phyloP scores from a whole-genome alignment of 345 rosid species.

The Eucalyptus cloeziana region DNA sequence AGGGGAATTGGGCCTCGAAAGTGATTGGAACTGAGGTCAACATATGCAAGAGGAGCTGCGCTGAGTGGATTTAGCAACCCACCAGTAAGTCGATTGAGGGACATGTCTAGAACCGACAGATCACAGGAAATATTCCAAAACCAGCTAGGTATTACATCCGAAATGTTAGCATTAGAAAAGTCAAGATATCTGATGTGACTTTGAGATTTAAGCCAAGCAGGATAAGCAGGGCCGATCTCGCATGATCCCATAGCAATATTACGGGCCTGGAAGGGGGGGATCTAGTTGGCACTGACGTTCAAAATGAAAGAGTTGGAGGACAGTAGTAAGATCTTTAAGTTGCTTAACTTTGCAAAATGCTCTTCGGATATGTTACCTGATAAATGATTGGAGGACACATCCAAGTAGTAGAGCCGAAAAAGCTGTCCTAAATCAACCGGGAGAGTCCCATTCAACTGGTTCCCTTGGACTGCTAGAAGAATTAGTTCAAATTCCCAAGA shows the following conservation, averaged over 20 bases:
- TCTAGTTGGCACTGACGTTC: too few species aligned
- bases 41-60: slow-evolving; percentile 9
- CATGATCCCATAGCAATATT: too few species aligned
- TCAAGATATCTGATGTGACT: neutral
- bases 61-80: neutral
- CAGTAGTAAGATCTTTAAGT: too few species aligned
- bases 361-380: slow-evolving; percentile 9
- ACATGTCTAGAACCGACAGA: slow-evolving; percentile 8
- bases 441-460: slow-evolving; percentile 25
- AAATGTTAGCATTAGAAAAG: slow-evolving; percentile 28
- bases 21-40: slow-evolving; percentile 18
- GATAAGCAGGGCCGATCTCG: too few species aligned
- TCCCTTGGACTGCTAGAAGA: too few species aligned
- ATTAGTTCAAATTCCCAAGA: slow-evolving; percentile 16
- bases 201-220: slow-evolving; percentile 29
- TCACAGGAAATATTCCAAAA: slow-evolving; percentile 29
- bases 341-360: slow-evolving; percentile 13
- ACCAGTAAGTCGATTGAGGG: neutral
- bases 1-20: slow-evolving; percentile 10
- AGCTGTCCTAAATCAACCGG: slow-evolving; percentile 25
- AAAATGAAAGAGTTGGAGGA: too few species aligned
- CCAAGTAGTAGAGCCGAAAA: slow-evolving; percentile 2
- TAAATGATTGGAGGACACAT: slow-evolving; percentile 21
- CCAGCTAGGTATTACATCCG: slow-evolving; percentile 26
- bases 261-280: too few species aligned